Base-by-base conservation (phyloP, 2,329 filamentous ascomycete species). In the Claviceps pazoutovae region DNA sequence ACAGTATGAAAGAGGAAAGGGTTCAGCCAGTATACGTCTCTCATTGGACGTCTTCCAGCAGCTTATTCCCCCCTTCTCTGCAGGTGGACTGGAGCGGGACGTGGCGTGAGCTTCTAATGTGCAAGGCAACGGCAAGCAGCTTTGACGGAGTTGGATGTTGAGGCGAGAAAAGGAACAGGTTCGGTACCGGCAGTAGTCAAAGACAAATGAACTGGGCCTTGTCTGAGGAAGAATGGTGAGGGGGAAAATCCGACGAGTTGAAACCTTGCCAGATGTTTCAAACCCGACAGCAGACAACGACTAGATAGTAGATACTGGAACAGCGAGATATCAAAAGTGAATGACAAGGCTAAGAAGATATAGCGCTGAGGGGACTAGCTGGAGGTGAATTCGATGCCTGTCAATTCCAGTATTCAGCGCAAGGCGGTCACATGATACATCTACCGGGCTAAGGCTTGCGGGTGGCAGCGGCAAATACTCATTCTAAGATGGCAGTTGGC, bases 401-500 rank as follows among this genome's bases (percentile, higher is more conserved):
- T 46, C 30, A 38, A 41, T 46, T 42, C 41, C 16, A 17, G 51
- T 23, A 34, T 45, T 53, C 56, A 55, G 55, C 56, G 53, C 43
- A 46, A 46, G 50, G 46, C 38, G 49, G 50, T 49, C 50, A 54
- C 51, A 19, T 19, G 19, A 19, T 19, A 19, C 19, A 52, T 51
- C 41, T 51, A 44, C 42, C 49, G 36, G 44, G 51, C 21, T 21
- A 21, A 21, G 4, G 21, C 46, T 50, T 43, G 53, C 53, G 42
- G 48, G 51, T 54, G 46, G 54, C 45, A 49, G 52, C 48, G 50
- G 52, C 46, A 51, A 52, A n/a, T 51, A 48, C 39, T 41, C 26
- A 54, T 48, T 55, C 43, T 56, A 42, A 43, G 49, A 53, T 45
- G 48, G 46, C 52, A 51, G 47, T 53, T 51, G 50, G 37, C 42